A percentile compares a stretch with the other conserved stretches of the same genome.
These are phyloP conservation scores for Fomes fomentarius DNA, from an alignment of 1,284 basidiomycete genomes.

Conservation along the genomic window DNA sequence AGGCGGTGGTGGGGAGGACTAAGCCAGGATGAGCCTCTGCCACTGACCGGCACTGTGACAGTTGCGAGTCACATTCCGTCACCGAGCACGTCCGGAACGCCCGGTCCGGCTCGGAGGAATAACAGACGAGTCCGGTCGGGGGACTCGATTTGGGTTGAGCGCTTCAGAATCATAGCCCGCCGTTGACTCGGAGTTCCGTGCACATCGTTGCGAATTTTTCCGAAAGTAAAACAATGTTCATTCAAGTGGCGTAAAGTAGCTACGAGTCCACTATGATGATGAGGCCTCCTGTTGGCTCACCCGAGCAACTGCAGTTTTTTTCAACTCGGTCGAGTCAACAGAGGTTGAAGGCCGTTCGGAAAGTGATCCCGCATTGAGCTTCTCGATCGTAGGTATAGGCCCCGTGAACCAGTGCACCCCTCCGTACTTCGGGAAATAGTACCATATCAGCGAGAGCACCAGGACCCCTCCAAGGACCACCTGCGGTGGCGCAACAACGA, in stretches of 20 bases:
- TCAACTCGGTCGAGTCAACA: slow-evolving; percentile 11
- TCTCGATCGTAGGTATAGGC: slow-evolving; percentile 47
- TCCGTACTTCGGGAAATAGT: slow-evolving; percentile 70
- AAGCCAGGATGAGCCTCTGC: slow-evolving; percentile 13
- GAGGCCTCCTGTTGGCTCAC: slow-evolving; percentile 12
- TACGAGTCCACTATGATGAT: no score
- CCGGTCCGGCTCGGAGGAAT: no score
- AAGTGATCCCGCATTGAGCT: slow-evolving; percentile 27
- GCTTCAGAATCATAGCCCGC: no score
- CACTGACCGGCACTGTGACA: no score
- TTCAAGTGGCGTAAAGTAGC: no score
- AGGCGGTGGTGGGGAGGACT: slow-evolving; percentile 15
- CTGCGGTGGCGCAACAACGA: not conserved
- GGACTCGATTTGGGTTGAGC: no score
- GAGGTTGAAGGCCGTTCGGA: slow-evolving; percentile 39
- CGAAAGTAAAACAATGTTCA: no score
- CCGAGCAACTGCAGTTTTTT: not conserved
- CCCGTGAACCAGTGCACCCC: slow-evolving; percentile 70
- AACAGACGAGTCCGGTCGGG: no score
- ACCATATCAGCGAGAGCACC: slow-evolving; percentile 58
- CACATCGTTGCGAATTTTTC: no score
- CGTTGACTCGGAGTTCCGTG: no score
- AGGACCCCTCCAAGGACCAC: slow-evolving; percentile 62
- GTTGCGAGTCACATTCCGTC: no score
- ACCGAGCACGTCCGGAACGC: no score